These are phyloP conservation scores for Phyllachora maydis DNA, from an alignment of 2,329 filamentous ascomycete genomes.

Conservation along the genomic window DNA sequence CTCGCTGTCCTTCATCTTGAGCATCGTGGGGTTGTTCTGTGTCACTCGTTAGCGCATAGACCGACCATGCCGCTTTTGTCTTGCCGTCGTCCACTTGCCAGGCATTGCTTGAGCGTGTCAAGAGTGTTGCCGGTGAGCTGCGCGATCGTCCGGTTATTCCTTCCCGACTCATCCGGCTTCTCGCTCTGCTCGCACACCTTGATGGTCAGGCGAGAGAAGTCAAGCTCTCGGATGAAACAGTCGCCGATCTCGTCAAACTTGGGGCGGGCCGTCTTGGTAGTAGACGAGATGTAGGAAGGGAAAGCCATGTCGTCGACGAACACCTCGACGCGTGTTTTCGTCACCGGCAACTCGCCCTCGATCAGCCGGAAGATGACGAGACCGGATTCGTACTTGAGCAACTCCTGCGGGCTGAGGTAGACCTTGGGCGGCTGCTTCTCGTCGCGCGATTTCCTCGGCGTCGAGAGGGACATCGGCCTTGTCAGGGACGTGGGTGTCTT, in stretches of 20 bases:
- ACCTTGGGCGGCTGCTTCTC: slow-evolving; percentile 51
- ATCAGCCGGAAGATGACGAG: slow-evolving; percentile 87
- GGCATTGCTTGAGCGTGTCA: slow-evolving; percentile 68
- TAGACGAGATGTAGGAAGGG: slow-evolving; percentile 67
- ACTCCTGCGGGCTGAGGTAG: slow-evolving; percentile 56
- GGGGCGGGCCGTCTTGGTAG: slow-evolving; percentile 44
- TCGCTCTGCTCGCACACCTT: slow-evolving; percentile 68
- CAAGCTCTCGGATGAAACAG: slow-evolving; percentile 90
- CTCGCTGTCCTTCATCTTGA: slow-evolving; percentile 60
- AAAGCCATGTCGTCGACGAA: slow-evolving; percentile 90
- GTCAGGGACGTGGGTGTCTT: slow-evolving; percentile 22
- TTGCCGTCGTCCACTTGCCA: slow-evolving; percentile 34
- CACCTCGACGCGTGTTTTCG: slow-evolving; percentile 63
- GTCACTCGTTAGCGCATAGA: slow-evolving; percentile 4
- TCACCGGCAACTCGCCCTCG: slow-evolving; percentile 65
- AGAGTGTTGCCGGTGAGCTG: slow-evolving; percentile 71
- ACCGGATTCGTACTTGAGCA: slow-evolving; percentile 73
- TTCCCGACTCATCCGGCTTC: slow-evolving; percentile 45
- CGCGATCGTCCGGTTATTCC: slow-evolving; percentile 58
- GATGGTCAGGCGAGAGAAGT: slow-evolving; percentile 82
- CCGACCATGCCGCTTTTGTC: too few relatives aligned
- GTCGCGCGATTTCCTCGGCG: slow-evolving; percentile 27
- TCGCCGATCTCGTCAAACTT: slow-evolving; percentile 88
- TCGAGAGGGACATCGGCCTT: slow-evolving; percentile 17
- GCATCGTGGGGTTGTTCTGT: slow-evolving; percentile 71